Percentiles rank a stretch among this genome's conserved stretches.
phyloP scores from a whole-genome alignment of 169 alveolate species.

The Eimeria mitis region DNA sequence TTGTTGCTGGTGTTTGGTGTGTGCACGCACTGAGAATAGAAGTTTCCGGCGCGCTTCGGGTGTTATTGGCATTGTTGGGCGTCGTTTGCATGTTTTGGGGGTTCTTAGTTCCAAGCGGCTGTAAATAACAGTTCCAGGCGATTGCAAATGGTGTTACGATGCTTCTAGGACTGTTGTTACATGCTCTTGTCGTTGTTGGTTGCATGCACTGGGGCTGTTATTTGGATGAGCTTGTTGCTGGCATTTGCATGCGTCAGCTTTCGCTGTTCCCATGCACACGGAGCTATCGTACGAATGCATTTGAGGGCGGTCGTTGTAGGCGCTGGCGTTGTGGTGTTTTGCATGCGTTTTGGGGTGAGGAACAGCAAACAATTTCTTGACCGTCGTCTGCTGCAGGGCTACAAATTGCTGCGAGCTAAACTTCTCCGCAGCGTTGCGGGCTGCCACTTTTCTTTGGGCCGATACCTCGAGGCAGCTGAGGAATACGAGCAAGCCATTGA shows the following conservation, averaged over 20 bases:
- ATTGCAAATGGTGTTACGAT: too few species aligned
- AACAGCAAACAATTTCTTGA: too few species aligned
- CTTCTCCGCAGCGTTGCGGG: conserved; percentile 31
- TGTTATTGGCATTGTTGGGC: neutral
- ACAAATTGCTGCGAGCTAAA: conserved; percentile 62
- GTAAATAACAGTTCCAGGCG: too few species aligned
- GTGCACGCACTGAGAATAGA: neutral
- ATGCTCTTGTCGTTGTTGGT: neutral
- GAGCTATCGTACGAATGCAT: neutral
- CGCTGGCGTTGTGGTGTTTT: neutral
- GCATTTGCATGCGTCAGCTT: neutral
- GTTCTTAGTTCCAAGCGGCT: too few species aligned
- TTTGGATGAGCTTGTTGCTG: neutral
- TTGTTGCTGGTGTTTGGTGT: neutral
- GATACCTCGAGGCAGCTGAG: conserved; percentile 60
- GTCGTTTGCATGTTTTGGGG: neutral
- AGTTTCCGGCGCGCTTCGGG: too few species aligned
- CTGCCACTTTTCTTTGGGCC: conserved; percentile 42
- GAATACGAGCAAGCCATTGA: conserved; percentile 61
- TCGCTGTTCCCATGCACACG: neutral
- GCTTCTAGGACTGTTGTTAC: too few species aligned
- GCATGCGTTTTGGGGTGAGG: neutral
- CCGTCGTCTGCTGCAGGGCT: conserved; percentile 3
- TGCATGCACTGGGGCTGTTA: neutral
- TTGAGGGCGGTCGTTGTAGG: neutral